These are phyloP conservation scores for Lasiosphaeria hispida DNA, from an alignment of 495 filamentous ascomycete genomes.

Conservation along the genomic window DNA sequence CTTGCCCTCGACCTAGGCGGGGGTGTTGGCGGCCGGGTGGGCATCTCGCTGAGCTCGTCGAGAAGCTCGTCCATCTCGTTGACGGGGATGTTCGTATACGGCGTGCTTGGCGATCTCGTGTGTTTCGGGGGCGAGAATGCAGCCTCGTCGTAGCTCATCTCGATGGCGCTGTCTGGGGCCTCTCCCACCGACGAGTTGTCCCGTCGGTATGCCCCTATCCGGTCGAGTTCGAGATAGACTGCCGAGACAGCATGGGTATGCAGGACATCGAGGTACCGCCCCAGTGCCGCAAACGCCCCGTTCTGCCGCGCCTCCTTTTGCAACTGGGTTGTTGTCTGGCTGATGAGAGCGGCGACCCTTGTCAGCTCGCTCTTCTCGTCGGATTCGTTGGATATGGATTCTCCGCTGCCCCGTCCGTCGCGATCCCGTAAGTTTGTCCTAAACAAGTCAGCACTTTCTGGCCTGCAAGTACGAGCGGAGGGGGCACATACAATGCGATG, in stretches of 20 bases:
- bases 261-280: slow-evolving; percentile 36
- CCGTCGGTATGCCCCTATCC: slow-evolving; percentile 5
- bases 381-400: background rate
- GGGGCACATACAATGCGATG: slow-evolving; percentile 39
- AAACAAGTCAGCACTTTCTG: slow-evolving; percentile 3
- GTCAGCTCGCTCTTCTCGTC: slow-evolving; percentile 15
- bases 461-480: no score
- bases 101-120: slow-evolving; percentile 15
- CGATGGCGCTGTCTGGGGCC: slow-evolving; percentile 44
- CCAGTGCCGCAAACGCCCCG: slow-evolving; percentile 29
- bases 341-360: slow-evolving; percentile 14
- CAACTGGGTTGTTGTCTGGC: slow-evolving; percentile 6
- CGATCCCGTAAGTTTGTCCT: background rate
- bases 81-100: background rate
- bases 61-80: slow-evolving; percentile 39
- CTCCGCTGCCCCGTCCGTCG: background rate
- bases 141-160: slow-evolving; percentile 32
- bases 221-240: slow-evolving; percentile 18
- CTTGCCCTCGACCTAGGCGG: slow-evolving; percentile 39
- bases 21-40: slow-evolving; percentile 36
- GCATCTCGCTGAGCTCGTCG: slow-evolving; percentile 34
- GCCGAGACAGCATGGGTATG: slow-evolving; percentile 29
- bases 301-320: slow-evolving; percentile 34
- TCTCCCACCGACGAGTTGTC: slow-evolving; percentile 34
- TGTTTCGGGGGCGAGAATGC: background rate